Evolutionary conservation across 108 stramenopile genomes (phyloP), one percentile per base, ranked within the genome.

Genomic region (Skeletonema marinoi): DNA sequence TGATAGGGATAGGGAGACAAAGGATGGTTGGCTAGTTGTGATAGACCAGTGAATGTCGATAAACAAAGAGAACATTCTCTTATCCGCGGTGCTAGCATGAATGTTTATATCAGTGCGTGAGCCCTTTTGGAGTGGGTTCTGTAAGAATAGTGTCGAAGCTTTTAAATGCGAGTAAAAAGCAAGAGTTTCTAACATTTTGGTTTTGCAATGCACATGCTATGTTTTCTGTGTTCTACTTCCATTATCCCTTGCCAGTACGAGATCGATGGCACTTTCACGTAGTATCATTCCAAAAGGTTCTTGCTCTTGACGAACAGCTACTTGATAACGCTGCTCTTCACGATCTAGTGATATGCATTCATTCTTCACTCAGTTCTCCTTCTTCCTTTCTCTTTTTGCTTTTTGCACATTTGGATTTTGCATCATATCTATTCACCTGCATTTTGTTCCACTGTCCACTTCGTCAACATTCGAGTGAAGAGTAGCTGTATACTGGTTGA

Each of bases 1-100:
- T 25, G 25, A 25, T 25, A 59, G 32, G 1, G 74, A 75, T n/a
- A 56, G 25, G n/a, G 74, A 75, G 54, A 66, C 65, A 10, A 75
- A 66, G 21, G 74, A 75, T 44, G 74, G 74, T 31, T 75, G 74
- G 74, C 58, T 75, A 8, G 66, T 75, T 75, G 66, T 75, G 65
- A 75, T 51, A 31, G 65, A 75, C 66, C 65, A 68, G 33, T 75
- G 66, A 75, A 29, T 54, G 19, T 25, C 51, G 51, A 54, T 54
- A 14, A 16, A 1, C 3, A n/a, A 25, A 9, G 54, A 56, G 54
- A 56, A 56, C 21, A 4, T 21, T 56, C 54, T 25, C 25, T 56
- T 2, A 56, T 25, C 21, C 25, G 1, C 4, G 3, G 54, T 29
- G 25, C 16, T 3, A 56, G n/a, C 7, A 25, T 56, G 7, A 25